These are phyloP conservation scores for Orbilia ellipsospora DNA, from an alignment of 2,329 filamentous ascomycete species.

Conservation along the genomic window DNA sequence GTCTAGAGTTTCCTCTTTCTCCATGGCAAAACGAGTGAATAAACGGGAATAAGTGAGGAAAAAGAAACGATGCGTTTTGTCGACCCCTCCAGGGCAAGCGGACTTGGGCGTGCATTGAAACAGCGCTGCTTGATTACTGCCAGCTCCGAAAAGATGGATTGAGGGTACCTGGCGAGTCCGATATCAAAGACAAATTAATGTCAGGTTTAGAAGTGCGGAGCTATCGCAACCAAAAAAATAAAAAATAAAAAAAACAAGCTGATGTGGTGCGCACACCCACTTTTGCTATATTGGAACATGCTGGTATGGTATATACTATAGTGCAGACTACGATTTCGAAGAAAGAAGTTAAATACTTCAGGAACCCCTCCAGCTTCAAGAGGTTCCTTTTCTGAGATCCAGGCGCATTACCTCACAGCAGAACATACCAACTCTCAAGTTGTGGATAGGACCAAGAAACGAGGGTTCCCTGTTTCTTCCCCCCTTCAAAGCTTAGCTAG, in stretches of 20 bases:
- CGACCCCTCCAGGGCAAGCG: no score
- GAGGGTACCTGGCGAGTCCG: slow-evolving; percentile 6
- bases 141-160: slow-evolving; percentile 33
- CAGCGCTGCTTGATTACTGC: slow-evolving; percentile 16
- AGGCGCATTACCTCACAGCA: slow-evolving; percentile 48
- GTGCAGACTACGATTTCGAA: slow-evolving; percentile 10
- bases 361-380: slow-evolving; percentile 23
- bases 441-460: slow-evolving; percentile 21
- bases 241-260: background rate
- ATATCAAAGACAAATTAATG: slow-evolving; percentile 27
- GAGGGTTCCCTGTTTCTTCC: slow-evolving; percentile 27
- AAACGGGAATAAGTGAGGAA: slow-evolving; percentile 11
- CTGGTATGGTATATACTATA: background rate
- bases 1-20: slow-evolving; percentile 25
- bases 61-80: slow-evolving; percentile 35
- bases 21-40: slow-evolving; percentile 14
- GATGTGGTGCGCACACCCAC: slow-evolving; percentile 19
- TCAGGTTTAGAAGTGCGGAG: slow-evolving; percentile 17
- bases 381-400: slow-evolving; percentile 50
- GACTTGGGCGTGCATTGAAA: no score
- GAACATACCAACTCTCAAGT: slow-evolving; percentile 2
- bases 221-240: slow-evolving; percentile 21
- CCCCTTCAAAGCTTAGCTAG: slow-evolving; percentile 18
- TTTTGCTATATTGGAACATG: slow-evolving; percentile 8
- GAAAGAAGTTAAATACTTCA: slow-evolving; percentile 43